Conservation (phyloP, 495 filamentous ascomycete genomes). For the Penicillium macrosclerotiorum region DNA sequence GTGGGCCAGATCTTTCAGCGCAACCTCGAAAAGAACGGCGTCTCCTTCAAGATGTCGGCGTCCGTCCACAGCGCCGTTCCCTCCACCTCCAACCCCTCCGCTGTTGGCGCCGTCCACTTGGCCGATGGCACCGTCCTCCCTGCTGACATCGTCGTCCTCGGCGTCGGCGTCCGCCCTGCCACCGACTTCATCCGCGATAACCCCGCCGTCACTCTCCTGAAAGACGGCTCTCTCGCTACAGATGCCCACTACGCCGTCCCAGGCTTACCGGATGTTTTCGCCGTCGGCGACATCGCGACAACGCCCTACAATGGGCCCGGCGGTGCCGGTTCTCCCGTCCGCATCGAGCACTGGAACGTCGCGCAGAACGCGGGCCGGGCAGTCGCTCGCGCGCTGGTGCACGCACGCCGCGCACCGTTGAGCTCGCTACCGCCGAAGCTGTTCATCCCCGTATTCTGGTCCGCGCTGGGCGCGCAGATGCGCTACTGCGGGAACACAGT, state of each 20-base stretch:
- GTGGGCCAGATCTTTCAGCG: slow-evolving; percentile 78
- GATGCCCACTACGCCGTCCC: slow-evolving; percentile 74
- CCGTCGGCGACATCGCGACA: slow-evolving; percentile 93
- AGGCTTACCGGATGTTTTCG: slow-evolving; percentile 71
- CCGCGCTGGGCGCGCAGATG: slow-evolving; percentile 81
- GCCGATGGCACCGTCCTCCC: slow-evolving; percentile 81
- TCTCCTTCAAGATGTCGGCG: slow-evolving; percentile 81
- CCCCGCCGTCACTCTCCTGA: slow-evolving; percentile 60
- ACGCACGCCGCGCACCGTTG: slow-evolving; percentile 30
- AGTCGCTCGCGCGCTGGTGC: slow-evolving; percentile 71
- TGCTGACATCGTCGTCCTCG: slow-evolving; percentile 87
- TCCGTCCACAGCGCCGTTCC: slow-evolving; percentile 77
- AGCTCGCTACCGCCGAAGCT: slow-evolving; percentile 55
- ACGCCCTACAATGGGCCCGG: slow-evolving; percentile 92
- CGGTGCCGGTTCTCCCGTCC: slow-evolving; percentile 57
- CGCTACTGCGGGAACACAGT: slow-evolving; percentile 86
- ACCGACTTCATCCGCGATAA: slow-evolving; percentile 84
- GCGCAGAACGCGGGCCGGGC: slow-evolving; percentile 86
- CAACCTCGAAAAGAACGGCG: slow-evolving; percentile 76
- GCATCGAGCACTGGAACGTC: slow-evolving; percentile 98
- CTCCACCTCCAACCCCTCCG: slow-evolving; percentile 57
- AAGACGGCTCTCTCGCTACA: slow-evolving; percentile 77
- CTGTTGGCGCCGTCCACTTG: slow-evolving; percentile 78
- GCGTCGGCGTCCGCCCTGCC: slow-evolving; percentile 82
- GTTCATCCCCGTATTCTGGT: slow-evolving; percentile 97